Base-by-base conservation (phyloP, 2,329 filamentous ascomycete species). In the Penicillium psychrosexuale region DNA sequence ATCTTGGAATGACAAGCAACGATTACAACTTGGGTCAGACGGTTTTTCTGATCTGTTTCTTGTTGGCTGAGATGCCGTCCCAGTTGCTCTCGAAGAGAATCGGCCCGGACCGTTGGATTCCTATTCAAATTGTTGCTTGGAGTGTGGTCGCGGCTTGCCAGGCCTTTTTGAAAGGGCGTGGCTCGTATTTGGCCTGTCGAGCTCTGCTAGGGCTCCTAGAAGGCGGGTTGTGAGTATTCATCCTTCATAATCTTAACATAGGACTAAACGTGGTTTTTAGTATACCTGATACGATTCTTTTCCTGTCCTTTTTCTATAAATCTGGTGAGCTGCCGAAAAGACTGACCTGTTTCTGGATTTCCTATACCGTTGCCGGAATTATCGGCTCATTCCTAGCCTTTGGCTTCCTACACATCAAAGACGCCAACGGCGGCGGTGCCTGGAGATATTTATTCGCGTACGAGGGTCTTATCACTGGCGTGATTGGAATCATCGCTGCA, bases 241-340 rank as follows among this genome's bases (percentile, higher is more conserved):
- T 2, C 8, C 8, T 8, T 9, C n/a, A 30, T 7, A 30, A 44
- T 19, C 3, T 13, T 8, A 19, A 31, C 9, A 31, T 43, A 9
- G n/a, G 3, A 5, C n/a, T 44, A 15, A 44, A 2, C 6, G 9
- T 15, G 3, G 3, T 12, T 31, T 13, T 1, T 8, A 51, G 48
- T 33, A 51, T 51, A 11, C 48, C 48, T 5, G 48, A 51, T 13
- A 51, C 64, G 6, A 65, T 70, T 13, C 54, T 70, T 0, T 89
- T 85, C 69, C 74, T 89, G 5, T 84, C 82, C 5, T 90, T 90
- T 69, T 90, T 86, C 67, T 90, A 89, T 73, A 90, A 82, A 44
- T 81, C 81, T 1, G 77, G 77, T 45, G 87, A 90, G 68, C 76
- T 90, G 0, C 85, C 87, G 0, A 78, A 79, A 11, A 79, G 87